Conservation (phyloP, 192 early-diverging fungal species). For the Neocallimastix lanati region DNA sequence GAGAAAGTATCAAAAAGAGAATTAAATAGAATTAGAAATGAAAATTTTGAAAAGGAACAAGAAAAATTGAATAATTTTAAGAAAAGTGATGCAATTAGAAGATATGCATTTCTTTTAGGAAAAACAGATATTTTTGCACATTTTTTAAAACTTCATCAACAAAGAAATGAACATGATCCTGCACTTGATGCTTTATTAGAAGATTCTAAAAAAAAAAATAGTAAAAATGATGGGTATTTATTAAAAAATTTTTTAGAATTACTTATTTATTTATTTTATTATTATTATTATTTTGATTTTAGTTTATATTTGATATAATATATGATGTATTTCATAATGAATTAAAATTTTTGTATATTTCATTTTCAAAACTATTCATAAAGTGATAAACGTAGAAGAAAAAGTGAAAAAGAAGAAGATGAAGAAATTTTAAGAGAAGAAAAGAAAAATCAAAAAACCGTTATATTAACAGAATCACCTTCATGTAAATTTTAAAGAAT, state of each 20-base stretch:
- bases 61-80: neutral
- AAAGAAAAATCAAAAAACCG: slow-evolving; percentile 27
- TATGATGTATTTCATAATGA: too few relatives aligned
- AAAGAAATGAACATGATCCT: slow-evolving; percentile 18
- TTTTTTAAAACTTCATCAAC: slow-evolving; percentile 19
- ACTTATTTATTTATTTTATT: neutral
- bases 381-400: slow-evolving; percentile 60
- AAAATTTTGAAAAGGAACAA: neutral
- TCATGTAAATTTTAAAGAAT: slow-evolving; percentile 52
- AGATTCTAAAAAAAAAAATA: slow-evolving; percentile 17
- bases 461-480: slow-evolving; percentile 79
- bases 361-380: too few relatives aligned
- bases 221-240: slow-evolving; percentile 3
- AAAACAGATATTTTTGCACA: slow-evolving; percentile 42
- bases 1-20: neutral
- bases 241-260: neutral
- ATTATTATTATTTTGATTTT: too few relatives aligned
- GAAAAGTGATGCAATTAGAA: slow-evolving; percentile 25
- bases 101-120: slow-evolving; percentile 49
- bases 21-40: neutral
- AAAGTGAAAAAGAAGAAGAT: slow-evolving; percentile 96
- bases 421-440: slow-evolving; percentile 77
- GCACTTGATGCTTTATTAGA: neutral
- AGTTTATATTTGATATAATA: too few relatives aligned
- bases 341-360: too few relatives aligned